These are phyloP conservation scores for Cercospora beticola DNA, from an alignment of 2,329 filamentous ascomycete species.

Conservation along the genomic window DNA sequence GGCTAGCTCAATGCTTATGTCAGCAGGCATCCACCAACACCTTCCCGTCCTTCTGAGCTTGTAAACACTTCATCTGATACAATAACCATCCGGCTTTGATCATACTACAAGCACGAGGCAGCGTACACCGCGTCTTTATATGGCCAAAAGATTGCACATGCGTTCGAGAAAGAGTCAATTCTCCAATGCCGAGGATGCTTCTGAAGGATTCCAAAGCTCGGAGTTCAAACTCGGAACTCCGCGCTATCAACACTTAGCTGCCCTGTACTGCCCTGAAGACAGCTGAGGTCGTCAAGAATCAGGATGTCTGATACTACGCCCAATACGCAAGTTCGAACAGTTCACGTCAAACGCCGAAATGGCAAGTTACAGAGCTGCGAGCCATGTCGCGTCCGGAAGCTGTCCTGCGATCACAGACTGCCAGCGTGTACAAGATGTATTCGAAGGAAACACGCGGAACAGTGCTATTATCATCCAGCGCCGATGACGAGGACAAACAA, in stretches of 20 bases:
- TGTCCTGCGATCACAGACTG: slow-evolving; percentile 29
- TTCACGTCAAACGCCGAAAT: slow-evolving; percentile 28
- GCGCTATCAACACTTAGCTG: neutral
- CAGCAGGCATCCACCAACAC: no score
- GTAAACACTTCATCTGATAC: no score
- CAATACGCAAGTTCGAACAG: neutral
- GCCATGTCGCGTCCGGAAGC: slow-evolving; percentile 28
- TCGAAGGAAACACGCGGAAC: slow-evolving; percentile 17
- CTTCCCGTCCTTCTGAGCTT: no score
- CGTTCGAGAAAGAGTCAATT: no score
- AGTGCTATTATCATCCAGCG: slow-evolving; percentile 30
- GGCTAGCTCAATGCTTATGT: no score
- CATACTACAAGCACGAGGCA: no score
- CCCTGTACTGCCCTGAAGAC: neutral
- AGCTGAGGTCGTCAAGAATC: neutral
- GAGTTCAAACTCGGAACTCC: slow-evolving; percentile 3
- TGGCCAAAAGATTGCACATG: no score
- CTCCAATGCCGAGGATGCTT: neutral
- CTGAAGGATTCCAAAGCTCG: neutral
- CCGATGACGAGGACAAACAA: slow-evolving; percentile 23
- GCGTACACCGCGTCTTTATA: no score
- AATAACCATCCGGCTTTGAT: no score
- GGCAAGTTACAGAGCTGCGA: slow-evolving; percentile 30
- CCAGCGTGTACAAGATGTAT: slow-evolving; percentile 28
- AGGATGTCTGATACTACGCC: neutral